Conservation (phyloP, 352 stramenopile species). For the Phytophthora nicotianae region DNA sequence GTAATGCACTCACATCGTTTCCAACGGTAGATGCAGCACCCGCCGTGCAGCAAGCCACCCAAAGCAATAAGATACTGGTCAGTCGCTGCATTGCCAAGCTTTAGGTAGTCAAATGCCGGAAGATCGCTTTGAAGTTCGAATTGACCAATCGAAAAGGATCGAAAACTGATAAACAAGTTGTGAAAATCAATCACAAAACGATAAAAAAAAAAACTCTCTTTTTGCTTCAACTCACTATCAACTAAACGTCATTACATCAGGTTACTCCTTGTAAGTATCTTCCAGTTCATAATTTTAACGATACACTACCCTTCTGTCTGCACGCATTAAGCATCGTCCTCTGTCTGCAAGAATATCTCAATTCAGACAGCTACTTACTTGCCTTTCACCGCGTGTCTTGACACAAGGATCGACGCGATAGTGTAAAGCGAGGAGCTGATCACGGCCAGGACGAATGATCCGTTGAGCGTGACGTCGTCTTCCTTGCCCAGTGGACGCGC, state of each 20-base stretch:
- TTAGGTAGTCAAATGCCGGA: slow-evolving; percentile 20
- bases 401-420: slow-evolving; percentile 37
- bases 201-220: no score
- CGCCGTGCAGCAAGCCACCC: background rate
- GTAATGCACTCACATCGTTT: background rate
- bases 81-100: slow-evolving; percentile 8
- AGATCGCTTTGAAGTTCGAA: slow-evolving; percentile 12
- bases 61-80: slow-evolving; percentile 4
- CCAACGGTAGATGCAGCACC: background rate
- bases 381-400: slow-evolving; percentile 34
- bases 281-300: no score
- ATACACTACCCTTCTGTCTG: background rate
- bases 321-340: no score
- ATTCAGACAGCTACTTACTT: background rate
- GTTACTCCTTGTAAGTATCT: no score
- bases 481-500: slow-evolving; percentile 53
- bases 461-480: slow-evolving; percentile 62
- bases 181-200: no score
- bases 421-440: slow-evolving; percentile 56
- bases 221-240: no score
- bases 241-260: background rate
- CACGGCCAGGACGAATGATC: slow-evolving; percentile 61
- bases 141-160: background rate
- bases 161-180: no score
- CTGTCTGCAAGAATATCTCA: background rate